A percentile compares a stretch with the other conserved stretches of the same genome.
These are phyloP conservation scores for Ricinus communis DNA, from an alignment of 345 rosid genomes.

Conservation along the genomic window DNA sequence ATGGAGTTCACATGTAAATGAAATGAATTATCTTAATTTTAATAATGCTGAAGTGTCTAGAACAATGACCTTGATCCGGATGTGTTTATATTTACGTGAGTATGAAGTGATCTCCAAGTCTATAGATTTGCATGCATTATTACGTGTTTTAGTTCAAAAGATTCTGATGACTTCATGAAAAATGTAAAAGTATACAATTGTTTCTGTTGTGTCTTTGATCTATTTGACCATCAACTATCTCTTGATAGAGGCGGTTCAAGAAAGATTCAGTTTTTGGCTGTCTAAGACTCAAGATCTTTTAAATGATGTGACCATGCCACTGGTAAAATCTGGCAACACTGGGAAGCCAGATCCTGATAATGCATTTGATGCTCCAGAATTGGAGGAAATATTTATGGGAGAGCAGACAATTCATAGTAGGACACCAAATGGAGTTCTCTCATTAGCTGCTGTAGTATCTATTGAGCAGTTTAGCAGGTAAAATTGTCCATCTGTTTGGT, in stretches of 20 bases:
- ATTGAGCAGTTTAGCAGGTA: conserved; percentile 99
- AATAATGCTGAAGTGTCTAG: background rate
- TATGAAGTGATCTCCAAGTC: background rate
- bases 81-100: background rate
- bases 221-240: conserved; percentile 9
- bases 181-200: background rate
- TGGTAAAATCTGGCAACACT: conserved; percentile 47
- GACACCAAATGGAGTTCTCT: conserved; percentile 62
- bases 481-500: conserved; percentile 1
- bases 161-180: background rate
- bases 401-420: conserved; percentile 65
- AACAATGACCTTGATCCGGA: background rate
- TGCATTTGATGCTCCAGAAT: conserved; percentile 40
- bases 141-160: background rate
- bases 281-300: conserved; percentile 72
- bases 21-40: background rate
- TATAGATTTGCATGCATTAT: background rate
- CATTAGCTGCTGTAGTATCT: conserved; percentile 72
- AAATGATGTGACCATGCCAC: conserved; percentile 54
- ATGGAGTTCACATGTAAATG: background rate
- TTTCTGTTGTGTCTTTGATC: conserved; percentile 17
- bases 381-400: conserved; percentile 68
- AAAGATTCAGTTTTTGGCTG: conserved; percentile 68
- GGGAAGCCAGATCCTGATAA: conserved; percentile 49
- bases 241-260: conserved; percentile 65